Evolutionary conservation across 75 land plant species (phyloP), one percentile per base, ranked within the genome.

Genomic region (Selaginella tamariscina): DNA sequence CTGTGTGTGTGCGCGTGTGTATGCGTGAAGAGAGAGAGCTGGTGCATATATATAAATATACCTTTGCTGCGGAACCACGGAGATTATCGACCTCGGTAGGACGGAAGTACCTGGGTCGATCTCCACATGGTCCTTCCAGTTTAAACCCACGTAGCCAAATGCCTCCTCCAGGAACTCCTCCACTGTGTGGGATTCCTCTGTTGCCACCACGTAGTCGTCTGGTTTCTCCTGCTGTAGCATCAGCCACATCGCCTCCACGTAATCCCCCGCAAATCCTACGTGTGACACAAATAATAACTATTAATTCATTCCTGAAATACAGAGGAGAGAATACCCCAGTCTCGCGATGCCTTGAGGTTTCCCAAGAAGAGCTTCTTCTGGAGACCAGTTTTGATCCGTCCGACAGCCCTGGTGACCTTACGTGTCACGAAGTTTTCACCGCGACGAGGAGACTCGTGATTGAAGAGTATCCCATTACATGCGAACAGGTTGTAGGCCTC

Each of bases 241-340:
- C 74, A 91, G 64, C 97, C 97, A 91, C 97, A 91, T 91, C 11
- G 93, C 96, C 76, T 88, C 89, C 32, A 91, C 94, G 60, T 91
- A 91, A 56, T 91, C 96, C 5, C 96, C 96, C 9, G 96, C 92
- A 62, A 91, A 91, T 0, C 96, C n/a, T n/a, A n/a, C n/a, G n/a
- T n/a, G n/a, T n/a, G n/a, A n/a, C n/a, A n/a, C n/a, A n/a, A n/a
- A n/a, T n/a, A n/a, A n/a, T n/a, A n/a, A n/a, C n/a, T n/a, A n/a
- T n/a, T n/a, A n/a, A n/a, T n/a, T n/a, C n/a, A n/a, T n/a, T n/a
- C n/a, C n/a, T n/a, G n/a, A n/a, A n/a, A n/a, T n/a, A n/a, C n/a
- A n/a, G n/a, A n/a, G n/a, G n/a, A n/a, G n/a, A n/a, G n/a, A n/a
- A n/a, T n/a, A n/a, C n/a, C 96, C 96, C 96, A 91, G 39, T 88